These are phyloP conservation scores for Niebla homalea DNA, from an alignment of 495 filamentous ascomycete genomes.

Conservation along the genomic window DNA sequence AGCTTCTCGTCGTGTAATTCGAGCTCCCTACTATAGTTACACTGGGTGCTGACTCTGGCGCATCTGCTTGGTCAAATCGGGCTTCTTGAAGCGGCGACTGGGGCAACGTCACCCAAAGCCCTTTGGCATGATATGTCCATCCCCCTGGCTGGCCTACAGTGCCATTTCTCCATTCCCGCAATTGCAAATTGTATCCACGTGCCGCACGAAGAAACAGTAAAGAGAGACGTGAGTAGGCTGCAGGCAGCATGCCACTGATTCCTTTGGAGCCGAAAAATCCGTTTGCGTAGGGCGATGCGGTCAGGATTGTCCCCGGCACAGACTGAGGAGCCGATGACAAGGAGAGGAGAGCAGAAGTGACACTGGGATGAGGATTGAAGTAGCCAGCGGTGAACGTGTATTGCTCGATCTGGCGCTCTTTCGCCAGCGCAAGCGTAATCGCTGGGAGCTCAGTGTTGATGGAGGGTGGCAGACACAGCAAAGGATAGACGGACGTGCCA, in stretches of 20 bases:
- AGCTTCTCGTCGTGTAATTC: conserved; percentile 92
- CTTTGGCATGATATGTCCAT: conserved; percentile 98
- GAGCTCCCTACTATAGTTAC: conserved; percentile 78
- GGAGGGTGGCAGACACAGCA: conserved; percentile 23
- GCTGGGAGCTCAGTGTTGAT: conserved; percentile 75
- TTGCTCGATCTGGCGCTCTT: conserved; percentile 45
- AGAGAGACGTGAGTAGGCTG: conserved; percentile 80
- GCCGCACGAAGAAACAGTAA: conserved; percentile 61
- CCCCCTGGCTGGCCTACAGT: conserved; percentile 65
- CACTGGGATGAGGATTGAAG: conserved; percentile 82
- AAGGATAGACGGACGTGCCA: conserved; percentile 72
- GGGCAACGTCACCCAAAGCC: conserved; percentile 71
- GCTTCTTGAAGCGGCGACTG: conserved; percentile 22
- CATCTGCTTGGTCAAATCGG: conserved; percentile 3
- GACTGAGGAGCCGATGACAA: conserved; percentile 29
- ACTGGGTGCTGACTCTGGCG: conserved; percentile 35
- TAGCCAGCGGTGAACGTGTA: conserved; percentile 98
- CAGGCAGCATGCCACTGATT: conserved; percentile 76
- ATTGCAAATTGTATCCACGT: conserved; percentile 48
- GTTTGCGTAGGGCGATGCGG: conserved; percentile 89
- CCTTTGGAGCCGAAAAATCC: conserved; percentile 88
- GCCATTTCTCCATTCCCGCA: conserved; percentile 83
- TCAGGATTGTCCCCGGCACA: conserved; percentile 71
- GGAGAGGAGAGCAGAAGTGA: conserved; percentile 60
- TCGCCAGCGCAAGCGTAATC: conserved; percentile 53